Conservation (phyloP, 306 rosid species). For the Dalbergia oliveri region DNA sequence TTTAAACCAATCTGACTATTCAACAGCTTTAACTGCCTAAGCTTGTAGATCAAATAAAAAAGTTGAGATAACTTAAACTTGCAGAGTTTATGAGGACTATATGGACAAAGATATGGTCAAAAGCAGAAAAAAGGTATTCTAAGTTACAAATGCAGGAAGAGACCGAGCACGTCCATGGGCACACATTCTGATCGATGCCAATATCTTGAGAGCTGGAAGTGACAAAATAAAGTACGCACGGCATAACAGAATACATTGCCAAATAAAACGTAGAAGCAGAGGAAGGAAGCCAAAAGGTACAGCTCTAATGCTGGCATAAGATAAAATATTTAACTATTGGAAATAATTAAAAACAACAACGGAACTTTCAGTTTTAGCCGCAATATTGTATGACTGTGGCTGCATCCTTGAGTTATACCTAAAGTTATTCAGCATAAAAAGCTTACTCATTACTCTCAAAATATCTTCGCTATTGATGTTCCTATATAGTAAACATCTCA, state of each 20-base stretch:
- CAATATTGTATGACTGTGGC: neutral
- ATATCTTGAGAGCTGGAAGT: neutral
- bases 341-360: neutral
- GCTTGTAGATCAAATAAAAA: too few species aligned
- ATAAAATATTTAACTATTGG: conserved; percentile 1
- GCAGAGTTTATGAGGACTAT: neutral
- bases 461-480: neutral
- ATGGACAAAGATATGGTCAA: neutral
- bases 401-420: neutral
- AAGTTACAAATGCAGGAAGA: neutral
- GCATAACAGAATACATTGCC: neutral
- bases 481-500: neutral
- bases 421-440: neutral
- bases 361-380: neutral
- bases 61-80: too few species aligned
- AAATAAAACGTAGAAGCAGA: neutral
- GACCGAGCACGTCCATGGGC: neutral
- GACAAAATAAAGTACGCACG: neutral
- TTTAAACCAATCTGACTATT: neutral
- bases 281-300: neutral
- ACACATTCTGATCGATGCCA: neutral
- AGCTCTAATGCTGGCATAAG: neutral
- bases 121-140: neutral
- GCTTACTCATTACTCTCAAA: neutral
- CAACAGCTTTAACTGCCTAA: neutral